Base-by-base conservation (phyloP, 345 rosid genomes). In the Populus davidiana region DNA sequence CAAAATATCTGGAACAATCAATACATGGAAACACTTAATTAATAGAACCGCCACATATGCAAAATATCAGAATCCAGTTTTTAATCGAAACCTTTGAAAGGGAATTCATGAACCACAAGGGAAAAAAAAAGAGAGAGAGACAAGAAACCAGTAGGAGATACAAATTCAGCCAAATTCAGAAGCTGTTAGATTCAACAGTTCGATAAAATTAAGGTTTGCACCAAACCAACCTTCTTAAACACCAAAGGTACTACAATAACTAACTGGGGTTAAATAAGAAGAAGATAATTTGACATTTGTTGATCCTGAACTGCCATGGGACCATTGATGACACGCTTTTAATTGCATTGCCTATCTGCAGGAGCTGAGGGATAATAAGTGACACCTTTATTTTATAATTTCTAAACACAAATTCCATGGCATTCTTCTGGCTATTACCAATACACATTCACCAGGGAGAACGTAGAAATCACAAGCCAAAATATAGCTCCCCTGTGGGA, bases 1-100 rank as follows among this genome's bases (percentile, higher is more conserved):
- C 92, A 72, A 90, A 91, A 79, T 79, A 74, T 80, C 99, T 96
- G 87, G 39, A 83, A 81, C n/a, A 70, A 64, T 36, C 16, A 36
- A 47, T 78, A 59, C 16, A 67, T 36, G 23, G 52, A 47, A 67
- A 61, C 50, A 69, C 49, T 12, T 10, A 36, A 9, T 50, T 10
- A 69, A 8, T 1, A 3, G 2, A 68, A 63, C 41, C 25, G 41
- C 8, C 27, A 38, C 39, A 64, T 23, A 69, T 36, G 66, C 35
- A 67, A 73, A 18, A 2, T 8, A 21, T 38, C 12, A 69, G 20
- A 74, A 35, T 54, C 38, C 43, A 20, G 25, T 36, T 8, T 59
- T 21, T 44, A 14, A 20, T 61, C 23, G 17, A 33, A 43, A 44
- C 25, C 17, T 35, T 2, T 8, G 1, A 27, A 50, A 0, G 47